A percentile compares a stretch with the other conserved stretches of the same genome.
phyloP scores from a whole-genome alignment of 192 early-diverging fungal species.

The Gigaspora rosea region DNA sequence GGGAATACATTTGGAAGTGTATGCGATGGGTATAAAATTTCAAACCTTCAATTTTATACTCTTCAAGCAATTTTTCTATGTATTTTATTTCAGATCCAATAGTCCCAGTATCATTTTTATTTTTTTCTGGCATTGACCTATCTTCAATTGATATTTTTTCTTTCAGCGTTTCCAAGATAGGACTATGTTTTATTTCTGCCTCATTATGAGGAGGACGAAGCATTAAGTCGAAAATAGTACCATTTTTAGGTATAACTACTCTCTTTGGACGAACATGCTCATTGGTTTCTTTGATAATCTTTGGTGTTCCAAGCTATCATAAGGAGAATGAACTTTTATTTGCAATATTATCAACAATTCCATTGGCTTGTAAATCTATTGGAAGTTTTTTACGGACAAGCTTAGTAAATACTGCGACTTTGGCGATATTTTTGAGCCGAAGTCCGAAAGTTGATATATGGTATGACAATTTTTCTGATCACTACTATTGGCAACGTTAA shows the following conservation, averaged over 20 bases:
- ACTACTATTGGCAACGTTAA: slow-evolving; percentile 8
- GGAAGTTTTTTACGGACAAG: neutral
- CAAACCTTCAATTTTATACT: neutral
- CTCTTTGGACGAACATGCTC: slow-evolving; percentile 3
- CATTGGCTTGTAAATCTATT: neutral
- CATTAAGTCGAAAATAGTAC: slow-evolving; percentile 16
- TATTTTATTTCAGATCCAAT: neutral
- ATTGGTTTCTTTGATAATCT: slow-evolving; percentile 1
- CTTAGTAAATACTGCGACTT: neutral
- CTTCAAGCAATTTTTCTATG: slow-evolving; percentile 16
- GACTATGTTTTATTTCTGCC: slow-evolving; percentile 1
- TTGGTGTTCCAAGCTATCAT: neutral
- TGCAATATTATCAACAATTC: neutral
- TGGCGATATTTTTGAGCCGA: neutral
- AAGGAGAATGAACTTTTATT: slow-evolving; percentile 12
- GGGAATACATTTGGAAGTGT: neutral
- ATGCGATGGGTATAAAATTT: slow-evolving; percentile 13
- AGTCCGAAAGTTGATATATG: neutral
- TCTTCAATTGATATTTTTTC: no score
- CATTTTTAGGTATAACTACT: neutral
- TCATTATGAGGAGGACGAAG: neutral
- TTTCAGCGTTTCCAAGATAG: neutral
- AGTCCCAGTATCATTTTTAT: neutral
- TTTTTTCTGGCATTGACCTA: neutral
- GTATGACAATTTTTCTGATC: neutral